A percentile compares a stretch with the other conserved stretches of the same genome.
phyloP scores from a whole-genome alignment of 306 rosid species.

The Cicer arietinum region DNA sequence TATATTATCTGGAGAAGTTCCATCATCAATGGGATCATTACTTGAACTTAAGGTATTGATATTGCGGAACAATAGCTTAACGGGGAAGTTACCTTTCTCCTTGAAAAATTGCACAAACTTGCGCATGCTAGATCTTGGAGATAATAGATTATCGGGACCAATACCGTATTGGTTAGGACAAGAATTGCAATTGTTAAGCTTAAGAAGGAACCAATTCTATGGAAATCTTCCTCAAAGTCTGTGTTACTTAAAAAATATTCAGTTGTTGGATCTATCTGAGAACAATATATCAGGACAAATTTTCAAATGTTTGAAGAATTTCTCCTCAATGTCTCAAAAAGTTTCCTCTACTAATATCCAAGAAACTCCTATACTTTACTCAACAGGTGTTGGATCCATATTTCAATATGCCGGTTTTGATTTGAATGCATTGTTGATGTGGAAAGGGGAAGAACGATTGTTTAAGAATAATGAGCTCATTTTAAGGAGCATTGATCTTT shows the following conservation, averaged over 20 bases:
- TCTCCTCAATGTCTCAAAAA: neutral
- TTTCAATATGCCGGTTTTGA: neutral
- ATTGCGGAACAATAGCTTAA: constrained; percentile 14
- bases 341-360: accelerated
- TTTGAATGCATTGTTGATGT: constrained; percentile 8
- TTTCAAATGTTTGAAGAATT: constrained; percentile 19
- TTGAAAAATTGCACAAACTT: neutral
- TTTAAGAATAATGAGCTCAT: neutral
- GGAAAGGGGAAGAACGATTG: constrained; percentile 11
- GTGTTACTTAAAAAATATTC: neutral
- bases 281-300: neutral
- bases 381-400: accelerated
- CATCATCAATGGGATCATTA: constrained; percentile 21
- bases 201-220: neutral
- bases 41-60: neutral
- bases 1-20: neutral
- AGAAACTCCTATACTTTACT: neutral
- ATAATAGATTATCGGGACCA: neutral
- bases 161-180: constrained; percentile 39
- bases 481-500: constrained; percentile 21
- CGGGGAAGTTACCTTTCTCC: constrained; percentile 13
- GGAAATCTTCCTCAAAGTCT: neutral
- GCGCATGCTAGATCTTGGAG: constrained; percentile 9
- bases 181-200: constrained; percentile 13
- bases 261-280: constrained; percentile 22